Base-by-base conservation (phyloP, 352 stramenopile species). In the Phytophthora kernoviae region DNA sequence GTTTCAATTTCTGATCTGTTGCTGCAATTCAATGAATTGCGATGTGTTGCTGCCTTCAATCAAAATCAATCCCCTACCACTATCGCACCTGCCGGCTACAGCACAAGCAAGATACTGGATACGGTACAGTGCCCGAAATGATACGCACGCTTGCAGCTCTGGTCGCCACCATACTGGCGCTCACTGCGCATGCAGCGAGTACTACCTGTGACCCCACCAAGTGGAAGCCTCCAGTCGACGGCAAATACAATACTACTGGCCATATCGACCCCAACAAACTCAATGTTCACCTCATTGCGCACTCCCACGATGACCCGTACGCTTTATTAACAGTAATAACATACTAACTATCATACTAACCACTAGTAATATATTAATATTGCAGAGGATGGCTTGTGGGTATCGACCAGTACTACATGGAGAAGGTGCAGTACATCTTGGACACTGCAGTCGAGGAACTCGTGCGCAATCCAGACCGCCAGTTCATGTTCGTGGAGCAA, bases 341-440 rank as follows among this genome's bases (percentile, higher is more conserved):
- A 22, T 33, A 33, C 6, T 27, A 33, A 33, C 7, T 48, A 15
- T 18, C 33, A 17, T n/a, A 9, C 5, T 34, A 18, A 34, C 2
- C 12, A 40, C 33, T 17, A 40, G 10, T 44, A 7, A 27, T 47
- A 6, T 8, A 37, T 57, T 8, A 27, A 46, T 27, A 32, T 43
- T 42, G 17, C 24, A 87, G 77, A 22, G 90, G 88, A 15, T 99
- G 97, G 97, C 72, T 98, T 9, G 91, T 98, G 53, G 98, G 92
- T 1, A 87, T 99, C 17, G 97, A 99, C 68, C 92, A 99, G 76
- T 99, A 99, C 68, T 99, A 97, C 73, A 81, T 88, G 50, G 51
- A 94, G 44, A 73, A 75, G 20, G 97, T 99, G 30, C 81, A 97
- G 41, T 98, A 95, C 70, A 99, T 99, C 57, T 56, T 99, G 30